Base-by-base conservation (phyloP, 257 asterid species). In the Linaria vulgaris region DNA sequence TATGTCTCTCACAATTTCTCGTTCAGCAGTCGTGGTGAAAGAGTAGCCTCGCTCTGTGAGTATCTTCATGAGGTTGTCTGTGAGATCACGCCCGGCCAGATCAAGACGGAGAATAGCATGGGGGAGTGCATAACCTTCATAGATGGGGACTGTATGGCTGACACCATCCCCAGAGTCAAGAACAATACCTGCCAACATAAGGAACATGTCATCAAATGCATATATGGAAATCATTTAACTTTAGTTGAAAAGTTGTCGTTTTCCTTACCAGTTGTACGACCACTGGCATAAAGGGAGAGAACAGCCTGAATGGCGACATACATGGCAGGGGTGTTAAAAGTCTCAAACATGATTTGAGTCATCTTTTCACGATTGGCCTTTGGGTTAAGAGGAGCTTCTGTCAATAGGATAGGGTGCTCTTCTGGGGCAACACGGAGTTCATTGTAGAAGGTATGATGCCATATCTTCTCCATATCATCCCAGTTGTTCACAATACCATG, bases 311-410 rank as follows among this genome's bases (percentile, higher is more conserved):
- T 88, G 24, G 96, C 96, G 9, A 88, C 96, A 72, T 88, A 83
- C 96, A 88, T 85, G 55, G 96, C 94, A 31, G 96, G 91, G 64
- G 90, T 78, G 53, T 83, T 88, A 44, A 88, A 88, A 15, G 96
- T 88, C 82, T 88, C 96, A 46, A 88, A 88, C 96, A 88, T 88
- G 82, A 88, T 88, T 69, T 88, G 96, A 14, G 96, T 85, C 96
- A 88, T 88, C 45, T 88, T 88, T 67, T 88, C 96, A 74, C 96
- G 87, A 56, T 88, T 88, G 38, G 96, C 96, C 86, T 88, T 88
- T 64, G 96, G 96, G 31, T 88, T 88, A 61, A 88, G 94, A 53
- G 94, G 96, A 64, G 96, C 94, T 75, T 88, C 96, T 0, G 96
- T 88, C 68, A 88, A 74, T 39, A 88, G 86, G 31, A 88, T 80